phyloP scores from a whole-genome alignment of 2,329 filamentous ascomycete genomes.

The Epichloe sp. region DNA sequence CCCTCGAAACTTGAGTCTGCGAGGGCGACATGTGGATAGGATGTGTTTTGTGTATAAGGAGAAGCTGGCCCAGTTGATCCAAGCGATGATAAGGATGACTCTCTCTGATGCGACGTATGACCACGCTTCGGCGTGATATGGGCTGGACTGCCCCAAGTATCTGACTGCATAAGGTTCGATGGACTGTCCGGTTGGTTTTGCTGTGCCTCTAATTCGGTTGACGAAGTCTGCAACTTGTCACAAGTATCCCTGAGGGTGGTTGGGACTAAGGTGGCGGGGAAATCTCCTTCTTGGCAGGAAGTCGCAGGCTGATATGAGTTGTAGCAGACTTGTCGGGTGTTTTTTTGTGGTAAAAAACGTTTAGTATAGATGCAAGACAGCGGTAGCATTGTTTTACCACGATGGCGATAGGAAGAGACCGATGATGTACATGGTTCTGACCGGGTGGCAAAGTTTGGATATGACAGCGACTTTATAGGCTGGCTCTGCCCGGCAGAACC shows the following conservation, averaged over 20 bases:
- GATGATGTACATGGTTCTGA: not conserved
- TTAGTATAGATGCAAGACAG: not conserved
- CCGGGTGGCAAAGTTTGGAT: slow-evolving; percentile 4
- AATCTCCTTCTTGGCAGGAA: not conserved
- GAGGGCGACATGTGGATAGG: slow-evolving; percentile 45
- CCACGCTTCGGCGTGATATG: slow-evolving; percentile 26
- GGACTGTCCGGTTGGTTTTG: not conserved
- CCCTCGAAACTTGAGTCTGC: slow-evolving; percentile 35
- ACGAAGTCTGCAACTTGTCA: not conserved
- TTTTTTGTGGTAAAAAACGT: not conserved
- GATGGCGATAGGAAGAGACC: not conserved
- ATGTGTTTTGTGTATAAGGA: slow-evolving; percentile 40
- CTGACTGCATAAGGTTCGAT: slow-evolving; percentile 27
- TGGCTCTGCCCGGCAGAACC: slow-evolving; percentile 2
- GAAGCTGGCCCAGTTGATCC: slow-evolving; percentile 48
- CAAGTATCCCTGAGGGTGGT: not conserved
- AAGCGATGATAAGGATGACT: slow-evolving; percentile 47
- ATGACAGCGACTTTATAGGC: slow-evolving; percentile 5
- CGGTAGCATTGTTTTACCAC: not conserved
- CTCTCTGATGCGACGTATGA: slow-evolving; percentile 39
- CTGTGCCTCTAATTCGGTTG: not conserved
- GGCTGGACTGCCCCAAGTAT: slow-evolving; percentile 25
- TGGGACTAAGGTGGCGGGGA: not conserved
- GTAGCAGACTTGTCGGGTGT: not conserved
- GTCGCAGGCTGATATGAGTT: not conserved